These are phyloP conservation scores for Fomitiporia mediterranea DNA, from an alignment of 1,284 basidiomycete species.

Conservation along the genomic window DNA sequence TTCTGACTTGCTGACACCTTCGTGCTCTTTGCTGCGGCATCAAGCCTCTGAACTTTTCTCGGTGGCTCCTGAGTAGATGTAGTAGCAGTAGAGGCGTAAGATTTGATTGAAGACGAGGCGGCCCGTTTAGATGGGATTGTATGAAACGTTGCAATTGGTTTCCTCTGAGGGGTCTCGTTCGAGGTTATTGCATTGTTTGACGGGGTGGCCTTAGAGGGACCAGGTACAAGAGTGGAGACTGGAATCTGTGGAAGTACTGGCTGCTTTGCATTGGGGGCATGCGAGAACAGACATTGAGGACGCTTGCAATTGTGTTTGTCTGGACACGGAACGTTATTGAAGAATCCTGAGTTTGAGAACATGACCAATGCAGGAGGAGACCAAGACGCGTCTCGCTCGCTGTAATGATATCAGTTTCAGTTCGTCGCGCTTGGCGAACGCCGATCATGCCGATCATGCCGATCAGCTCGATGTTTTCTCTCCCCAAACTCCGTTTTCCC, in stretches of 20 bases:
- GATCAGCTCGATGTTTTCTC: not conserved
- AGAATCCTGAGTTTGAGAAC: conserved; percentile 63
- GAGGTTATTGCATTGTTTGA: conserved; percentile 3
- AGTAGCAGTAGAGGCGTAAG: conserved; percentile 20
- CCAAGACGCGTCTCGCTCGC: not conserved
- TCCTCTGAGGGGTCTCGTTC: not conserved
- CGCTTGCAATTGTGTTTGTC: conserved; percentile 44
- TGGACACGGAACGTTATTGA: conserved; percentile 61
- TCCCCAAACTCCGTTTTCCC: not conserved
- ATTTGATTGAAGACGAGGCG: conserved; percentile 1
- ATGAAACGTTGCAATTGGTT: conserved; percentile 11
- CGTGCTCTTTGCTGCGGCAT: conserved; percentile 35
- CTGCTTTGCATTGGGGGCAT: conserved; percentile 38
- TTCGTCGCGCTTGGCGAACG: too few species aligned
- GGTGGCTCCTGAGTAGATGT: conserved; percentile 40
- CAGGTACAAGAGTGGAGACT: conserved; percentile 30
- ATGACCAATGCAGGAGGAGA: conserved; percentile 33
- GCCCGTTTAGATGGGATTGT: conserved; percentile 17
- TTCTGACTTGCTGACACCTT: not conserved
- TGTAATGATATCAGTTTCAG: too few species aligned
- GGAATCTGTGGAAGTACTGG: conserved; percentile 37
- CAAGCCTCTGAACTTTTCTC: conserved; percentile 53
- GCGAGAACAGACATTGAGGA: conserved; percentile 61
- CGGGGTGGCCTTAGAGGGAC: conserved; percentile 19
- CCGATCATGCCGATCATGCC: not conserved